A percentile compares a stretch with the other conserved stretches of the same genome.
These are phyloP conservation scores for Rhynchospora tenuis DNA, from an alignment of 176 grass and related monocot genomes.

Conservation along the genomic window DNA sequence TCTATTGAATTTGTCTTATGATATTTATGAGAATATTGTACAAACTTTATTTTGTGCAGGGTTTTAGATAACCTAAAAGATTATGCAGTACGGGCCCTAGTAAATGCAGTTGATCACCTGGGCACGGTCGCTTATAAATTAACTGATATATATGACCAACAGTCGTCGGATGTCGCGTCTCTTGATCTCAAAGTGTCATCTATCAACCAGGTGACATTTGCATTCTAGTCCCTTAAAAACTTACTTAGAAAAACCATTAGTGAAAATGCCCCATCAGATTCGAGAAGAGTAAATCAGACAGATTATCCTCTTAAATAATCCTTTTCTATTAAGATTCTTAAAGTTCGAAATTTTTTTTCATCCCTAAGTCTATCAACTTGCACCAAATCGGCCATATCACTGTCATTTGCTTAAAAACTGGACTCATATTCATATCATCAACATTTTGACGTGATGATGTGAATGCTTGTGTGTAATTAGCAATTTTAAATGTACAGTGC, in stretches of 20 bases:
- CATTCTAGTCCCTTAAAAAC: not conserved
- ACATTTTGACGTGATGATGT: not conserved
- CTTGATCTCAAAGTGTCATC: conserved; percentile 70
- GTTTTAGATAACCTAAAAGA: conserved; percentile 97
- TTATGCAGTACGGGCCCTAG: conserved; percentile 87
- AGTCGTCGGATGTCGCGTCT: conserved; percentile 56
- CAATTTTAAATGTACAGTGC: not conserved
- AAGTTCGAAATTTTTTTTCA: not conserved
- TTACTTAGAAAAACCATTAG: not conserved
- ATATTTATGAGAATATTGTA: not conserved
- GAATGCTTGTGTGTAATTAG: not conserved
- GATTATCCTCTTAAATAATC: not conserved
- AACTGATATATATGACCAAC: conserved; percentile 77
- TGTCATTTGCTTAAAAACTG: not conserved
- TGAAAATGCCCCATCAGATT: not conserved
- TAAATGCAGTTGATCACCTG: conserved; percentile 93
- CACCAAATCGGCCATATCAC: not conserved
- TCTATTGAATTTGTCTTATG: not conserved
- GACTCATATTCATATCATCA: not conserved
- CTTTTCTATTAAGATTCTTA: not conserved
- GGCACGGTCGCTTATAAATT: conserved; percentile 91
- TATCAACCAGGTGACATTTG: conserved; percentile 64
- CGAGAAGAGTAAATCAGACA: not conserved
- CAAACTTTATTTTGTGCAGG: conserved; percentile 37
- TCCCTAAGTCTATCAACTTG: not conserved